A percentile compares a stretch with the other conserved stretches of the same genome.
Conservation (phyloP, 345 rosid genomes). For the Nasturtium officinale region DNA sequence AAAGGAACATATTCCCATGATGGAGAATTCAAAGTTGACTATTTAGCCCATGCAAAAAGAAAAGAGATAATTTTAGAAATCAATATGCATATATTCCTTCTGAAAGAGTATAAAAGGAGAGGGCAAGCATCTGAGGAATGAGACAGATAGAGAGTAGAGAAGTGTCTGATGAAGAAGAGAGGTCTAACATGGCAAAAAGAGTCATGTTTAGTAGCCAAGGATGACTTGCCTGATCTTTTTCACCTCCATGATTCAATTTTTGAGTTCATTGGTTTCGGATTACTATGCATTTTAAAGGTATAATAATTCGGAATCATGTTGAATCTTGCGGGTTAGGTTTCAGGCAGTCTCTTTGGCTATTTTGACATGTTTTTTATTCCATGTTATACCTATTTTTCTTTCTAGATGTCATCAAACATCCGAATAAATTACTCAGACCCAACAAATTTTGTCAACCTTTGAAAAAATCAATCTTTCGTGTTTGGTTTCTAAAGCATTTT, state of each 20-base stretch:
- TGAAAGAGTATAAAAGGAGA: conserved; percentile 34
- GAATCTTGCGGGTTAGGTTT: conserved; percentile 40
- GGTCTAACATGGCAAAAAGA: conserved; percentile 37
- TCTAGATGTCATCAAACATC: background rate
- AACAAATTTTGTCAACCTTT: background rate
- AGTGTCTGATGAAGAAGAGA: conserved; percentile 21
- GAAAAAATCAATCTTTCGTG: background rate
- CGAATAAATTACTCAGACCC: too few species aligned
- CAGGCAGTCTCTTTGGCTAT: conserved; percentile 47
- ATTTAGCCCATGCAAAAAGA: conserved; percentile 33
- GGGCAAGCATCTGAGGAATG: conserved; percentile 13
- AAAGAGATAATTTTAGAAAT: conserved; percentile 12
- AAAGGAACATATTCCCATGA: conserved; percentile 33
- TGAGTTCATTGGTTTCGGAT: conserved; percentile 1
- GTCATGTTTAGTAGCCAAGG: conserved; percentile 46
- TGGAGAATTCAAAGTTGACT: conserved; percentile 35
- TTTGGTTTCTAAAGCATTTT: background rate
- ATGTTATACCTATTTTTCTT: conserved; percentile 30
- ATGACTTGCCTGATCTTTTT: conserved; percentile 46
- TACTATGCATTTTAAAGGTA: conserved; percentile 19
- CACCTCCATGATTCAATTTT: conserved; percentile 32
- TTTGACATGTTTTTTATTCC: conserved; percentile 30
- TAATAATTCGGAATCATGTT: conserved; percentile 24
- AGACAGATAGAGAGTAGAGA: conserved; percentile 15
- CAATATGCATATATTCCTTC: conserved; percentile 36